A percentile compares a stretch with the other conserved stretches of the same genome.
phyloP scores from a whole-genome alignment of 2,329 filamentous ascomycete genomes.

The Aspergillus pseudoviridinutans region DNA sequence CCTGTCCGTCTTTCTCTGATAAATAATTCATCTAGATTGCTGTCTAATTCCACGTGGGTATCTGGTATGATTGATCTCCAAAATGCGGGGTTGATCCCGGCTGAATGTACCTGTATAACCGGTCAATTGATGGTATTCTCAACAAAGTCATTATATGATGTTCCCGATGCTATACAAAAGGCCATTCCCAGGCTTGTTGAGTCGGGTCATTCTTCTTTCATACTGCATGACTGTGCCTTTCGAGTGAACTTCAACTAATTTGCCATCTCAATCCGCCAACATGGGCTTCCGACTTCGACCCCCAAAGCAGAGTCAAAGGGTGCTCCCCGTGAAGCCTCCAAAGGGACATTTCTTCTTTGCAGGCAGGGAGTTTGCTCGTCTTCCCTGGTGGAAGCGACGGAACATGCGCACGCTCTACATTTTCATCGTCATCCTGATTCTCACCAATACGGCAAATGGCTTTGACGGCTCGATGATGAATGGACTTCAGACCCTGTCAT shows the following conservation, averaged over 20 bases:
- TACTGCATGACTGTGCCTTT: background rate
- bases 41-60: background rate
- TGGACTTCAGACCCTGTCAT: slow-evolving; percentile 23
- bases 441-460: slow-evolving; percentile 31
- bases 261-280: background rate
- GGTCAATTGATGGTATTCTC: background rate
- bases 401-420: slow-evolving; percentile 29
- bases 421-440: slow-evolving; percentile 26
- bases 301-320: slow-evolving; percentile 6
- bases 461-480: slow-evolving; percentile 34
- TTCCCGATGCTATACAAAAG: background rate
- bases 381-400: slow-evolving; percentile 25
- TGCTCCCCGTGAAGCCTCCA: slow-evolving; percentile 14
- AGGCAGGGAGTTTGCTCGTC: slow-evolving; percentile 20
- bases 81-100: background rate
- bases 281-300: slow-evolving; percentile 11
- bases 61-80: background rate
- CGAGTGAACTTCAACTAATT: background rate
- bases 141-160: background rate
- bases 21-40: too few relatives aligned
- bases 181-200: background rate
- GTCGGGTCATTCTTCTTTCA: too few relatives aligned
- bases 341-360: slow-evolving; percentile 25
- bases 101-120: background rate
- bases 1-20: too few relatives aligned